phyloP scores from a whole-genome alignment of 202 grass and related monocot species.

The Setaria viridis region DNA sequence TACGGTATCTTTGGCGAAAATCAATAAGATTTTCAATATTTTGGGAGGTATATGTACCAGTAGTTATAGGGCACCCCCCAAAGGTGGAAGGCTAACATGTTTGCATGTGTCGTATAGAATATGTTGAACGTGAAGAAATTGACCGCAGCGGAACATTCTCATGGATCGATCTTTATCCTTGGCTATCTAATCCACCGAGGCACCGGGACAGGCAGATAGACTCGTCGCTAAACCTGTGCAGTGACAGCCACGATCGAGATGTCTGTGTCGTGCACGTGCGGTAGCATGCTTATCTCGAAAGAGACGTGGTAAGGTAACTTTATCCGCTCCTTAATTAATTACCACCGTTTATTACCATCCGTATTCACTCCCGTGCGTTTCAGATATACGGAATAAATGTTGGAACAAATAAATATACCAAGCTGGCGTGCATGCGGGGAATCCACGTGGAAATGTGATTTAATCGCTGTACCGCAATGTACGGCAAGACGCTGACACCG shows the following conservation, averaged over 20 bases:
- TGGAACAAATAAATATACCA: too few relatives aligned
- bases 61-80: too few relatives aligned
- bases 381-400: not conserved
- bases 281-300: not conserved
- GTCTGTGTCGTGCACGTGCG: not conserved
- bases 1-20: too few relatives aligned
- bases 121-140: not conserved
- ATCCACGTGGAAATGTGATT: not conserved
- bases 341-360: not conserved
- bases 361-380: not conserved
- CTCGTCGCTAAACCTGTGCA: not conserved
- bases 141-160: not conserved
- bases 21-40: too few relatives aligned
- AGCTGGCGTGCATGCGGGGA: not conserved
- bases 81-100: not conserved
- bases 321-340: not conserved
- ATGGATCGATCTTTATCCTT: not conserved
- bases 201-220: not conserved
- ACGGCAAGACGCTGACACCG: not conserved
- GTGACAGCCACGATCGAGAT: constrained; percentile 4
- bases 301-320: not conserved
- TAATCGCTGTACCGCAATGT: not conserved
- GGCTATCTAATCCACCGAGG: not conserved
- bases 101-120: too few relatives aligned
- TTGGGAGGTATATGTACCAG: not conserved